These are phyloP conservation scores for Thalassia testudinum DNA, from an alignment of 116 monocot species.

Conservation along the genomic window DNA sequence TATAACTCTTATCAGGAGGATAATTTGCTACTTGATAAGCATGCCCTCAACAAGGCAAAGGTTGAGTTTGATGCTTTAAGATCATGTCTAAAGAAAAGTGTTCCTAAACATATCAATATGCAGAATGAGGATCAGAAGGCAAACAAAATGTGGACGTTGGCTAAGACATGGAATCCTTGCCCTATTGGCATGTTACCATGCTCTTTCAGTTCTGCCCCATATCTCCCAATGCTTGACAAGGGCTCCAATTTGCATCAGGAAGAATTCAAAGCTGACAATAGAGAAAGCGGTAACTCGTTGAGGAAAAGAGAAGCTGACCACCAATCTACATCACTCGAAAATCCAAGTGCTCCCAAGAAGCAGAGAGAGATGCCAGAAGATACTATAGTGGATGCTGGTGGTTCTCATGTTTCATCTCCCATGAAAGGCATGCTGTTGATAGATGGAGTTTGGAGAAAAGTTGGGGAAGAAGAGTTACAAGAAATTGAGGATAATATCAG, in stretches of 20 bases:
- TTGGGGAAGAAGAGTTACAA: slow-evolving; percentile 52
- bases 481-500: slow-evolving; percentile 32
- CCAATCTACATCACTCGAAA: slow-evolving; percentile 4
- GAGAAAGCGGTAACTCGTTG: neutral
- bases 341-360: slow-evolving; percentile 19
- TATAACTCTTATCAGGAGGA: no score
- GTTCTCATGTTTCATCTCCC: slow-evolving; percentile 4
- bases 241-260: neutral
- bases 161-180: slow-evolving; percentile 61
- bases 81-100: slow-evolving; percentile 2
- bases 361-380: slow-evolving; percentile 6
- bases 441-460: slow-evolving; percentile 53
- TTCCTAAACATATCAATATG: neutral
- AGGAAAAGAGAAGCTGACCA: slow-evolving; percentile 7
- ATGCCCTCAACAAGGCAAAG: slow-evolving; percentile 21
- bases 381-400: neutral
- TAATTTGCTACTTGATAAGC: slow-evolving; percentile 16
- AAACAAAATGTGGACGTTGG: slow-evolving; percentile 32
- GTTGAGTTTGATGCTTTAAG: slow-evolving; percentile 30
- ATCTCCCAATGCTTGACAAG: slow-evolving; percentile 40
- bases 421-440: slow-evolving; percentile 51
- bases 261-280: neutral
- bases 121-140: neutral
- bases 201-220: slow-evolving; percentile 37
- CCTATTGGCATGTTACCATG: slow-evolving; percentile 86